These are phyloP conservation scores for Clohesyomyces aquaticus DNA, from an alignment of 495 filamentous ascomycete genomes.

Conservation along the genomic window DNA sequence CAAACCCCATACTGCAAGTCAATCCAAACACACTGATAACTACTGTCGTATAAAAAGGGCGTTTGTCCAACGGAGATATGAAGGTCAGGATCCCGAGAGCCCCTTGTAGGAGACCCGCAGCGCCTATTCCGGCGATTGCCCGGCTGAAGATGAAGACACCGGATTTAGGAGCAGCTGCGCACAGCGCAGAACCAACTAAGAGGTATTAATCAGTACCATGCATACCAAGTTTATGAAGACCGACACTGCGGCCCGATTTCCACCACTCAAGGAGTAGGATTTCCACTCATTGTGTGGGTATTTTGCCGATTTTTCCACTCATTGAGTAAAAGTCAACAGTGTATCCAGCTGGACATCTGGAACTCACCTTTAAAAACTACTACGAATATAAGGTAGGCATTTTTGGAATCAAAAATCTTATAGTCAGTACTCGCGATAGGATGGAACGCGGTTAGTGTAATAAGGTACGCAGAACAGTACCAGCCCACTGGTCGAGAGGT, in stretches of 20 bases:
- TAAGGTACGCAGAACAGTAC: constrained; percentile 59
- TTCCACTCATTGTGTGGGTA: constrained; percentile 21
- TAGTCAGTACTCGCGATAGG: constrained; percentile 58
- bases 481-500: constrained; percentile 51
- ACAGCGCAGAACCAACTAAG: constrained; percentile 19
- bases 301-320: background rate
- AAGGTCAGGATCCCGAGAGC: constrained; percentile 11
- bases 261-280: too few relatives aligned
- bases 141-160: constrained; percentile 16
- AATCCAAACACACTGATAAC: constrained; percentile 42
- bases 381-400: constrained; percentile 30
- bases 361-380: constrained; percentile 47
- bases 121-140: constrained; percentile 10
- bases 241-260: too few relatives aligned
- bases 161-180: constrained; percentile 1
- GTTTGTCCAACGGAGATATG: constrained; percentile 8
- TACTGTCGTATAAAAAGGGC: constrained; percentile 18
- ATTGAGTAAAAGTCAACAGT: background rate
- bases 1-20: constrained; percentile 35
- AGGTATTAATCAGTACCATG: too few relatives aligned
- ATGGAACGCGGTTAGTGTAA: constrained; percentile 59
- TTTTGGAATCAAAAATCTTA: constrained; percentile 41
- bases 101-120: constrained; percentile 6
- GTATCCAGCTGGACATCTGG: background rate
- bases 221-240: too few relatives aligned